These are phyloP conservation scores for Leccinum pellstonianum DNA, from an alignment of 768 basidiomycete genomes.

Conservation along the genomic window DNA sequence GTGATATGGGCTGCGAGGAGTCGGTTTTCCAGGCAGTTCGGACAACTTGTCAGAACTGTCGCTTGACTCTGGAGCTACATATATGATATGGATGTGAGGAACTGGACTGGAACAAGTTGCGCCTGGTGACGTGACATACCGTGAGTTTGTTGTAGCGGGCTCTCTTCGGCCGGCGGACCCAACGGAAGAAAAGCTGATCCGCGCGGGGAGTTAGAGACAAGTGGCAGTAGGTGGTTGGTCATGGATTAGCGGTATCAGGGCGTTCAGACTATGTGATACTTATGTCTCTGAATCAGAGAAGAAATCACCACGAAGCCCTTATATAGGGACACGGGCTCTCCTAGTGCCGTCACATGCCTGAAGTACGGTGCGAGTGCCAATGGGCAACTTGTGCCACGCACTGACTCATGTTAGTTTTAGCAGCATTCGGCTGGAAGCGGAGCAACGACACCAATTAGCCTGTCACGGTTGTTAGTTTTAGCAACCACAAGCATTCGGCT, in stretches of 20 bases:
- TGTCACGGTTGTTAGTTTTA: no score
- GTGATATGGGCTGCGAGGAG: slow-evolving; percentile 35
- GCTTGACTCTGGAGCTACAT: slow-evolving; percentile 9
- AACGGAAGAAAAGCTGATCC: slow-evolving; percentile 3
- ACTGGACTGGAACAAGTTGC: neutral
- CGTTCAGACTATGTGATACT: neutral
- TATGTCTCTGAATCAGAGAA: slow-evolving; percentile 7
- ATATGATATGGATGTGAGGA: neutral
- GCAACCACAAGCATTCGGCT: no score
- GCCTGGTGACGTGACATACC: slow-evolving; percentile 8
- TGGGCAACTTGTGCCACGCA: neutral
- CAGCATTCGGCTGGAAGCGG: no score
- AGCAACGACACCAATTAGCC: no score
- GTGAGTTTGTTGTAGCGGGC: slow-evolving; percentile 4
- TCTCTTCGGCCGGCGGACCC: neutral
- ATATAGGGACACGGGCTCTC: slow-evolving; percentile 15
- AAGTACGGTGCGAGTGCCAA: no score
- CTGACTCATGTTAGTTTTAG: neutral
- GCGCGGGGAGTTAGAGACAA: slow-evolving; percentile 21
- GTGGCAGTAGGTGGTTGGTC: slow-evolving; percentile 11
- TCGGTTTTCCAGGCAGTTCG: slow-evolving; percentile 36
- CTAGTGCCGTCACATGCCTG: slow-evolving; percentile 24
- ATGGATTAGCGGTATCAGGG: slow-evolving; percentile 15
- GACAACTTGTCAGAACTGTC: slow-evolving; percentile 43
- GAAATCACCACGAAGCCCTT: slow-evolving; percentile 2